Evolutionary conservation across 805 yeast species (phyloP).

Genomic region (Cyberlindnera xylosilytica): DNA sequence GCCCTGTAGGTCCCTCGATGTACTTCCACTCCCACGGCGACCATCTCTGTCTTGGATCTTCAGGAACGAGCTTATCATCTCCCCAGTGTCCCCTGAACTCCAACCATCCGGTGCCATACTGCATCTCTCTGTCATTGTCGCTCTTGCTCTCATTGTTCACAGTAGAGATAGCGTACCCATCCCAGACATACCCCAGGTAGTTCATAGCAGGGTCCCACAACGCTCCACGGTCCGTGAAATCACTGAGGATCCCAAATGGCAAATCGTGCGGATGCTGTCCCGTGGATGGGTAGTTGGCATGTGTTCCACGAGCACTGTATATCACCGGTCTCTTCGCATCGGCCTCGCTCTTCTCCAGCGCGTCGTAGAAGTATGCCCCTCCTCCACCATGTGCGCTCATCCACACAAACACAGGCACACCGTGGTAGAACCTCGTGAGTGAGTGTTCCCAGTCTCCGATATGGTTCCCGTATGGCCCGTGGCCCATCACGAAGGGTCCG

Average conservation of each 20-base stretch:
- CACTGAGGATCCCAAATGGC: slow-evolving; percentile 86
- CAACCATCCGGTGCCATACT: slow-evolving; percentile 59
- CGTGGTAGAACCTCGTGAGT: slow-evolving; percentile 76
- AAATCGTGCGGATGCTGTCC: slow-evolving; percentile 96
- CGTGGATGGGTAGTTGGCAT: slow-evolving; percentile 93
- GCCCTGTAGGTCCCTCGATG: slow-evolving; percentile 93
- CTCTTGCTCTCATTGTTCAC: slow-evolving; percentile 28
- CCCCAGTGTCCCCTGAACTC: slow-evolving; percentile 87
- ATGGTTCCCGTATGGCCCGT: slow-evolving; percentile 96
- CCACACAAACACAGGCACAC: slow-evolving; percentile 83
- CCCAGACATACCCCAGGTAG: slow-evolving; percentile 76
- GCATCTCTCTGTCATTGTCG: slow-evolving; percentile 26
- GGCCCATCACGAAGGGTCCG: slow-evolving; percentile 97
- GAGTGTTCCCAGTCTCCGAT: slow-evolving; percentile 99
- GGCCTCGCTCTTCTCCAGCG: slow-evolving; percentile 50
- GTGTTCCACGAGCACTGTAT: slow-evolving; percentile 93
- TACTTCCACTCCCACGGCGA: slow-evolving; percentile 87
- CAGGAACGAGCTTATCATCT: slow-evolving; percentile 59
- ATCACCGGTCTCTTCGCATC: slow-evolving; percentile 59
- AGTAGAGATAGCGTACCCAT: slow-evolving; percentile 51
- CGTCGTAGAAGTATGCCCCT: slow-evolving; percentile 76
- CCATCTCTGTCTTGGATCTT: slow-evolving; percentile 80
- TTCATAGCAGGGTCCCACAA: slow-evolving; percentile 92
- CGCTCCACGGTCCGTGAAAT: slow-evolving; percentile 93
- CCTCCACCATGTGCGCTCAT: slow-evolving; percentile 99